Evolutionary conservation across 345 rosid genomes (phyloP).

Genomic region (Pugionium cornutum): DNA sequence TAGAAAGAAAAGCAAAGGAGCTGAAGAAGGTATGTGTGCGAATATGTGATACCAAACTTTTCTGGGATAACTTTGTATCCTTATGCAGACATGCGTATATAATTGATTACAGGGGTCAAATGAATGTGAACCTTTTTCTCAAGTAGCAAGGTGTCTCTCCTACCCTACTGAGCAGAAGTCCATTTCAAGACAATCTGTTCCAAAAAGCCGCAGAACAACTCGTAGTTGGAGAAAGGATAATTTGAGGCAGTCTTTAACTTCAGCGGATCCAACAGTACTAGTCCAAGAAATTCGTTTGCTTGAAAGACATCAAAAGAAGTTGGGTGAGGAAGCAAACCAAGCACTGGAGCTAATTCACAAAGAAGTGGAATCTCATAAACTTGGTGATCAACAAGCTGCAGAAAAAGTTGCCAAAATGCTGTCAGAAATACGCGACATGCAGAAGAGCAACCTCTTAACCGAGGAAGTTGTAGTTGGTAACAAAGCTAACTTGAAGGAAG

Average conservation of each 20-base stretch:
- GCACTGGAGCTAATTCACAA: slow-evolving; percentile 92
- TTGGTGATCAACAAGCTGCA: slow-evolving; percentile 81
- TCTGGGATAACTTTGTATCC: neutral
- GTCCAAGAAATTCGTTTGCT: slow-evolving; percentile 83
- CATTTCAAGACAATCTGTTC: slow-evolving; percentile 42
- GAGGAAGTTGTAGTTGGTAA: slow-evolving; percentile 60
- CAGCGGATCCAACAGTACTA: slow-evolving; percentile 71
- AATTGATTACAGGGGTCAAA: slow-evolving; percentile 48
- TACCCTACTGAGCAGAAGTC: slow-evolving; percentile 51
- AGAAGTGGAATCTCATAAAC: slow-evolving; percentile 74
- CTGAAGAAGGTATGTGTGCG: slow-evolving; percentile 49
- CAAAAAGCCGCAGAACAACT: slow-evolving; percentile 40
- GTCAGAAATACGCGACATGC: slow-evolving; percentile 81
- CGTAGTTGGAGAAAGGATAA: slow-evolving; percentile 40
- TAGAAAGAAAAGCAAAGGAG: slow-evolving; percentile 69
- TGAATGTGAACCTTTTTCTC: slow-evolving; percentile 61
- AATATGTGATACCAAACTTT: slow-evolving; percentile 9
- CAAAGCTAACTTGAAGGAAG: slow-evolving; percentile 71
- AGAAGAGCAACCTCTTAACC: slow-evolving; percentile 52
- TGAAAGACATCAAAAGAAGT: slow-evolving; percentile 78
- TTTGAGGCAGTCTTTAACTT: slow-evolving; percentile 65
- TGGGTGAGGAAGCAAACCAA: slow-evolving; percentile 88
- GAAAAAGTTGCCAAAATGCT: slow-evolving; percentile 78
- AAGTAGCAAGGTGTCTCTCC: slow-evolving; percentile 75
- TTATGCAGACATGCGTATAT: slow-evolving; percentile 3